Evolutionary conservation across 2,329 filamentous ascomycete genomes (phyloP).

Genomic region (Aspergillus bombycis): DNA sequence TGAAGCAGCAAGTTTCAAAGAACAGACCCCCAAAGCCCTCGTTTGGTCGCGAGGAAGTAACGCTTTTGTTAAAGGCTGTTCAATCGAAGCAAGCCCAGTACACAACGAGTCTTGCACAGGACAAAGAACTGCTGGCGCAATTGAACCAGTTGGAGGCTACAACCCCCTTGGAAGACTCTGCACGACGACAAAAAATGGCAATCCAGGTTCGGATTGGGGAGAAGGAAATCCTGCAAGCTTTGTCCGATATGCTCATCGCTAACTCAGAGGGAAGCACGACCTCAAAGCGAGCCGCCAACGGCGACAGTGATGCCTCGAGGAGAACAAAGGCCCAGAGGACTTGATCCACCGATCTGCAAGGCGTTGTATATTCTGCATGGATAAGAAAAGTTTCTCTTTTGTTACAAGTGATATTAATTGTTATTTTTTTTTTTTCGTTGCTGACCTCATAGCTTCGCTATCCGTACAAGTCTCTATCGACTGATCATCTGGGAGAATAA

Average conservation of each 20-base stretch:
- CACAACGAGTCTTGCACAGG: constrained; percentile 56
- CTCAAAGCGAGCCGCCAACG: constrained; percentile 35
- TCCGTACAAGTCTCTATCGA: constrained; percentile 39
- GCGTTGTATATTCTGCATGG: constrained; percentile 5
- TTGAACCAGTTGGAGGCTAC: constrained; percentile 35
- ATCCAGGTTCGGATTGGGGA: constrained; percentile 71
- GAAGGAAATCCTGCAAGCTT: constrained; percentile 66
- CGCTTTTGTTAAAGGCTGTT: constrained; percentile 39
- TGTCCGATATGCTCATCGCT: constrained; percentile 45
- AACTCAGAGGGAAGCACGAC: constrained; percentile 13
- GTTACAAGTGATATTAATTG: constrained; percentile 37
- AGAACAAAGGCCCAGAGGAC: constrained; percentile 31
- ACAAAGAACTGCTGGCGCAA: constrained; percentile 46
- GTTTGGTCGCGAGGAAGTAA: constrained; percentile 31
- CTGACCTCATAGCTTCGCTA: constrained; percentile 42
- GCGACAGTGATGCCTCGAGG: constrained; percentile 28
- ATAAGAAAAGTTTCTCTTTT: constrained; percentile 28
- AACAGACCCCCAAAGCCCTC: constrained; percentile 41
- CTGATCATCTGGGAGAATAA: constrained; percentile 22
- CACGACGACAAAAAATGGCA: constrained; percentile 59
- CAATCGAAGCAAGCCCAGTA: constrained; percentile 51
- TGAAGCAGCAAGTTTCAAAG: constrained; percentile 37
- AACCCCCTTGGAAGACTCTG: constrained; percentile 37
- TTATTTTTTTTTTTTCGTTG: constrained; percentile 34
- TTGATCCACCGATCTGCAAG: constrained; percentile 14